These are phyloP conservation scores for Amanita polypyramis DNA, from an alignment of 768 basidiomycete species.

Conservation along the genomic window DNA sequence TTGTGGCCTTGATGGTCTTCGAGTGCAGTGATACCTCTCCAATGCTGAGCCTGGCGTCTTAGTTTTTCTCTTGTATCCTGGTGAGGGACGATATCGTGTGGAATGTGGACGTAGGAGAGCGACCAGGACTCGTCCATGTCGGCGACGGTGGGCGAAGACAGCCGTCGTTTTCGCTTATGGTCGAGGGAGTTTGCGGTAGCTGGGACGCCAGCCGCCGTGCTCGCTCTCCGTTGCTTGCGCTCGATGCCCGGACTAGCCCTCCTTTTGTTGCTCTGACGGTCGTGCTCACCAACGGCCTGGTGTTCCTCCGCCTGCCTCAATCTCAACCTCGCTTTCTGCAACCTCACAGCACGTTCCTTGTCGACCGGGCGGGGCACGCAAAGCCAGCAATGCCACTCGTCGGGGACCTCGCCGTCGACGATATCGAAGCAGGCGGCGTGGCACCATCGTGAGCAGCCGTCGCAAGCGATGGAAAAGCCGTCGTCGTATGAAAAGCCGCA, in stretches of 20 bases:
- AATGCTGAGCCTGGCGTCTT: conserved; percentile 47
- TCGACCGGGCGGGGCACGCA: conserved; percentile 46
- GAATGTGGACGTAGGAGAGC: conserved; percentile 35
- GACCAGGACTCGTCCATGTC: conserved; percentile 39
- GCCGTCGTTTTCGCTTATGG: conserved; percentile 15
- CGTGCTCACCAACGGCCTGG: not conserved
- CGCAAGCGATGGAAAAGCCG: conserved; percentile 81
- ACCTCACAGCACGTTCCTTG: conserved; percentile 33
- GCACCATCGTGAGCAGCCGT: conserved; percentile 73
- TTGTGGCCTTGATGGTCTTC: conserved; percentile 8
- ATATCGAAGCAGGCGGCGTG: conserved; percentile 75
- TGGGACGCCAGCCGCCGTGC: not conserved
- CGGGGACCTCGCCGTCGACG: conserved; percentile 46
- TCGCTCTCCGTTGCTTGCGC: conserved; percentile 28
- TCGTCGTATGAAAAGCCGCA: conserved; percentile 70
- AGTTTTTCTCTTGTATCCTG: conserved; percentile 37
- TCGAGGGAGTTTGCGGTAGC: not conserved
- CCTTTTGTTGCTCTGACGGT: conserved; percentile 16
- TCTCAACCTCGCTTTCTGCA: conserved; percentile 28
- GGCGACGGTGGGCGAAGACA: conserved; percentile 17
- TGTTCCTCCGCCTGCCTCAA: conserved; percentile 18
- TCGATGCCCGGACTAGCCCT: conserved; percentile 22
- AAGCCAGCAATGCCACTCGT: conserved; percentile 68
- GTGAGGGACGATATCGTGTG: conserved; percentile 33
- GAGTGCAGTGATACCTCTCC: conserved; percentile 59